These are phyloP conservation scores for Monosporascus sp. DNA, from an alignment of 2,329 filamentous ascomycete genomes.

Conservation along the genomic window DNA sequence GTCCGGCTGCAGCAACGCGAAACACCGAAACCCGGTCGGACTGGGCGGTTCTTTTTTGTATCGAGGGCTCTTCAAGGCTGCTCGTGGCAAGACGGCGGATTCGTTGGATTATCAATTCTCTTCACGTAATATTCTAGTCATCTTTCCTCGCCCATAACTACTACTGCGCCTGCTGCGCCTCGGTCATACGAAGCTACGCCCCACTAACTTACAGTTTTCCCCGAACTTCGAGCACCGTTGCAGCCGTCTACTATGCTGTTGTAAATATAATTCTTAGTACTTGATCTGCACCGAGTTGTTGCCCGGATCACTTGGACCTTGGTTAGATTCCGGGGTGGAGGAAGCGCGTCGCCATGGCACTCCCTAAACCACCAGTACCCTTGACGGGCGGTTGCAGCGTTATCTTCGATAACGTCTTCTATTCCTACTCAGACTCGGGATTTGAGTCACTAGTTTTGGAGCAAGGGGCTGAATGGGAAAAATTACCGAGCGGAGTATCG, in stretches of 20 bases:
- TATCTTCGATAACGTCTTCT: constrained; percentile 75
- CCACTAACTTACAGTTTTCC: background rate
- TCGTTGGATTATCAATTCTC: background rate
- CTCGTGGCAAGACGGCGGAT: background rate
- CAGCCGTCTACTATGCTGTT: background rate
- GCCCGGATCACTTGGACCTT: background rate
- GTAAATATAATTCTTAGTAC: background rate
- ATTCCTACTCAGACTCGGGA: constrained; percentile 69
- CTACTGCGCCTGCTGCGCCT: background rate
- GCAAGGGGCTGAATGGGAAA: constrained; percentile 66
- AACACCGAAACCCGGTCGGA: too few species aligned
- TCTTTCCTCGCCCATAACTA: background rate
- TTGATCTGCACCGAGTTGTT: background rate
- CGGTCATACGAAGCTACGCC: background rate
- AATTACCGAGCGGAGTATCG: constrained; percentile 57
- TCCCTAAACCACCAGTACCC: constrained; percentile 63
- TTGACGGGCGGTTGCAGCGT: constrained; percentile 77
- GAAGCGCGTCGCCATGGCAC: constrained; percentile 50
- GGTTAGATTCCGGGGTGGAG: constrained; percentile 4
- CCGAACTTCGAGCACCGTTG: background rate
- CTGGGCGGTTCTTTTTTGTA: too few species aligned
- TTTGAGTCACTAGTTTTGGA: constrained; percentile 70
- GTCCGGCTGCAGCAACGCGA: too few species aligned
- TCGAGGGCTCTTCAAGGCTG: too few species aligned
- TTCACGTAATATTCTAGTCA: background rate